Conservation (phyloP, 352 stramenopile genomes). For the Pythium sp. region DNA sequence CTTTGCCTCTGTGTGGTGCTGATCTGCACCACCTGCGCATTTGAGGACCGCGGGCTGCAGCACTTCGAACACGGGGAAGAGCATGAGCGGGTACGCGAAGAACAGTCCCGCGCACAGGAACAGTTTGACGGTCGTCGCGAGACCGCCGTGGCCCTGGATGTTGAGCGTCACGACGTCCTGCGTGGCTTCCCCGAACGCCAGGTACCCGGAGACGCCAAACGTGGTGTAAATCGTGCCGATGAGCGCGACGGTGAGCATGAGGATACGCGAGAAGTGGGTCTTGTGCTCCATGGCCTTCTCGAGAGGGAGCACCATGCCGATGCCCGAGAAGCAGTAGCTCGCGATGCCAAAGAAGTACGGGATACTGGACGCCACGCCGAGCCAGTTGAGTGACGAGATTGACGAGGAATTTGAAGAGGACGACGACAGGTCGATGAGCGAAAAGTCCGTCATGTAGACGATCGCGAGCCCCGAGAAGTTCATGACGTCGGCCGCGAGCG, state of each 20-base stretch:
- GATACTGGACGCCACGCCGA: slow-evolving; percentile 42
- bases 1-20: slow-evolving; percentile 2
- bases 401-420: slow-evolving; percentile 1
- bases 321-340: slow-evolving; percentile 79
- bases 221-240: slow-evolving; percentile 67
- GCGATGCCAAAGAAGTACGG: slow-evolving; percentile 74
- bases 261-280: slow-evolving; percentile 46
- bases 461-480: slow-evolving; percentile 69
- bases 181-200: slow-evolving; percentile 62
- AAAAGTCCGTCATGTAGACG: slow-evolving; percentile 71
- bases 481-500: slow-evolving; percentile 65
- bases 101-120: slow-evolving; percentile 69
- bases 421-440: slow-evolving; percentile 27
- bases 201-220: slow-evolving; percentile 69
- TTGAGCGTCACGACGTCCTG: slow-evolving; percentile 82
- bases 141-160: slow-evolving; percentile 36
- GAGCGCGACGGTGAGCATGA: slow-evolving; percentile 41
- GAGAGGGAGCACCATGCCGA: slow-evolving; percentile 70
- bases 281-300: slow-evolving; percentile 59
- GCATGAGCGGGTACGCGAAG: slow-evolving; percentile 85
- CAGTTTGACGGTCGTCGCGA: slow-evolving; percentile 69
- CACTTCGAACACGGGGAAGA: slow-evolving; percentile 74
- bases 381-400: slow-evolving; percentile 22
- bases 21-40: neutral
- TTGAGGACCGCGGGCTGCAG: slow-evolving; percentile 25